Percentiles rank a stretch among this genome's conserved stretches.
Conservation (phyloP, 208 protist species). For the Tetramitus jugosus region DNA sequence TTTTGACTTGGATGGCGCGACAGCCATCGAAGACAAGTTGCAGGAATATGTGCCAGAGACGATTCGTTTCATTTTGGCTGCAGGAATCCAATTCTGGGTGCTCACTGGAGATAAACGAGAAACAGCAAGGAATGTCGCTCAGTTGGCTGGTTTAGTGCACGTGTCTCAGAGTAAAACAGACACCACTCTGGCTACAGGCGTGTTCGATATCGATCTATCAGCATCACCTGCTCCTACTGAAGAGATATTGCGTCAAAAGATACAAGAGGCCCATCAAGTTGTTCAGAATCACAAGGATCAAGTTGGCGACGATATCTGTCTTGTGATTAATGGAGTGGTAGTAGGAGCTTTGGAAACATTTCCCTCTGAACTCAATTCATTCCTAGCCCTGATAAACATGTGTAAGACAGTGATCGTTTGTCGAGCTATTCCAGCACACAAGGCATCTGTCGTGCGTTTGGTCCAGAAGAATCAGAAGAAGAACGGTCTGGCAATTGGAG, state of each 20-base stretch:
- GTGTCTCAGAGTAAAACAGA: not conserved
- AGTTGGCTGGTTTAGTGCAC: constrained; percentile 53
- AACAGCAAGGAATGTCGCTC: constrained; percentile 92
- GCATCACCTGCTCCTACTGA: constrained; percentile 32
- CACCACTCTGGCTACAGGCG: too few species aligned
- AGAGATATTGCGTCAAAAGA: not conserved
- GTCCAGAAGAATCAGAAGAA: constrained; percentile 54
- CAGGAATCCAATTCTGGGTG: constrained; percentile 69
- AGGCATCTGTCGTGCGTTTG: constrained; percentile 72
- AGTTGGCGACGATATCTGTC: too few species aligned
- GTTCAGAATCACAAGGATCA: too few species aligned
- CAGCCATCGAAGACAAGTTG: constrained; percentile 53
- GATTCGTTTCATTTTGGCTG: constrained; percentile 39
- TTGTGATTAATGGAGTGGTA: too few species aligned
- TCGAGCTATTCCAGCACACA: constrained; percentile 42
- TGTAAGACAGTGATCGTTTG: constrained; percentile 34
- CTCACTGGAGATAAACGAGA: constrained; percentile 95
- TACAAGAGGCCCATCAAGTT: constrained; percentile 26
- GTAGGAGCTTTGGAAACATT: too few species aligned
- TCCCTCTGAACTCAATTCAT: too few species aligned
- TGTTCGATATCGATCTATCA: too few species aligned
- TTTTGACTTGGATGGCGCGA: constrained; percentile 39
- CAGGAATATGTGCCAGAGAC: constrained; percentile 45
- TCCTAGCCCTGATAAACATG: constrained; percentile 22
- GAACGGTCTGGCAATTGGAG: constrained; percentile 86